A percentile compares a stretch with the other conserved stretches of the same genome.
Evolutionary conservation across 2,329 filamentous ascomycete species (phyloP).

Genomic region (Talaromyces atroroseus): DNA sequence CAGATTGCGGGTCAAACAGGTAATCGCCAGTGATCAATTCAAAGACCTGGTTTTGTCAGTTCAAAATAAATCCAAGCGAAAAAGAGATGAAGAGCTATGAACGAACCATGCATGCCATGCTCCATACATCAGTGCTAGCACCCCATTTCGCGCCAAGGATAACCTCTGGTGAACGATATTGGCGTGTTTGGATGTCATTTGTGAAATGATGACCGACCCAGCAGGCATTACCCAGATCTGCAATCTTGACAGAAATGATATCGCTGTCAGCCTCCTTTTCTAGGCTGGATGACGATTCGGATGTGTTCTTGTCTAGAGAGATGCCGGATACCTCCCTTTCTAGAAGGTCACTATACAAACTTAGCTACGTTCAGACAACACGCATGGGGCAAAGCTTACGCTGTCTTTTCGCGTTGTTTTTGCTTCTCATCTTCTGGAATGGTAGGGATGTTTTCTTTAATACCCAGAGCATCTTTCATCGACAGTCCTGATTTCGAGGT

Average conservation of each 20-base stretch:
- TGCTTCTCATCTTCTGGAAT: constrained; percentile 56
- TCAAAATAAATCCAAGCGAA: neutral
- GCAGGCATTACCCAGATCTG: constrained; percentile 94
- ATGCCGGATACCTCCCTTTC: constrained; percentile 93
- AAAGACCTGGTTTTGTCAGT: constrained; percentile 50
- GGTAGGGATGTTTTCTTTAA: constrained; percentile 40
- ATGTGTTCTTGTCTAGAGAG: constrained; percentile 71
- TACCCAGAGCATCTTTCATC: constrained; percentile 50
- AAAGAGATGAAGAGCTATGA: neutral
- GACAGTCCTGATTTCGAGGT: constrained; percentile 46
- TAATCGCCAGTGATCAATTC: constrained; percentile 98
- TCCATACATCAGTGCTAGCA: constrained; percentile 98
- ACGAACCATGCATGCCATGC: constrained; percentile 96
- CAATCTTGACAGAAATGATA: constrained; percentile 97
- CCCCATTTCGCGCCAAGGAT: constrained; percentile 97
- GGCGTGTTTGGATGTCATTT: constrained; percentile 96
- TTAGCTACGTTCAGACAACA: neutral
- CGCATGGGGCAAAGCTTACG: constrained; percentile 56
- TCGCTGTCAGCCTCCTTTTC: constrained; percentile 46
- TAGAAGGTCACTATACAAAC: constrained; percentile 65
- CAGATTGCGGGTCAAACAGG: constrained; percentile 95
- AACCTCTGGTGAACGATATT: constrained; percentile 95
- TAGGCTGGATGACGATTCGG: constrained; percentile 19
- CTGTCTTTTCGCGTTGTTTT: constrained; percentile 84
- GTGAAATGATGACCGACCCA: constrained; percentile 99